These are phyloP conservation scores for Suhomyces chickasaworum DNA, from an alignment of 1,139 yeast genomes.

Conservation along the genomic window DNA sequence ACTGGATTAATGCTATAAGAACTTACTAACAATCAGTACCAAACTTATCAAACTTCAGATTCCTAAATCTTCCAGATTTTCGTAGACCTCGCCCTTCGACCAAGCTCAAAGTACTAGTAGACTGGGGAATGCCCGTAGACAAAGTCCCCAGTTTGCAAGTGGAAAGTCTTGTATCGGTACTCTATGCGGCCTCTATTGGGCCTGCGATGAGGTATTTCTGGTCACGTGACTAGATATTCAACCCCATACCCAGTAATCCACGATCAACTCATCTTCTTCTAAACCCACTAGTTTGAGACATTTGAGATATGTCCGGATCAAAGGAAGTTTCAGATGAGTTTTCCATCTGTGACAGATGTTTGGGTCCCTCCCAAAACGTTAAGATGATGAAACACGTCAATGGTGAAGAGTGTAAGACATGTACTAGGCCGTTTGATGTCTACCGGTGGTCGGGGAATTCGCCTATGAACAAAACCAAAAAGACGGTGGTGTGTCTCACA, in stretches of 20 bases:
- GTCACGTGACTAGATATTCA: background rate
- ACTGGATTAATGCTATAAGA: conserved; percentile 4
- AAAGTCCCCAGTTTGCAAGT: too few species aligned
- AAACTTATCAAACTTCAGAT: too few species aligned
- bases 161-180: too few species aligned
- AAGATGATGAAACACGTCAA: conserved; percentile 72
- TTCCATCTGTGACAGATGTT: conserved; percentile 67
- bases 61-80: background rate
- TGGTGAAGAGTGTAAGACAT: conserved; percentile 77
- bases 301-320: background rate
- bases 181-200: too few species aligned
- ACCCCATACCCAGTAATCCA: background rate
- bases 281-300: too few species aligned
- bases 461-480: conserved; percentile 38
- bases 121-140: background rate
- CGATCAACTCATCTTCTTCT: background rate
- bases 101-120: background rate
- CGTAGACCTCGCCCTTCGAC: background rate
- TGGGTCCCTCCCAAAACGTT: conserved; percentile 64
- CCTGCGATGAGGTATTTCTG: background rate
- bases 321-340: conserved; percentile 13
- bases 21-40: conserved; percentile 16
- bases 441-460: conserved; percentile 65
- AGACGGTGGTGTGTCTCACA: conserved; percentile 67
- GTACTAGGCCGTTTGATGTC: conserved; percentile 82